These are phyloP conservation scores for Pestalotiopsis sp. DNA, from an alignment of 2,329 filamentous ascomycete genomes.

Conservation along the genomic window DNA sequence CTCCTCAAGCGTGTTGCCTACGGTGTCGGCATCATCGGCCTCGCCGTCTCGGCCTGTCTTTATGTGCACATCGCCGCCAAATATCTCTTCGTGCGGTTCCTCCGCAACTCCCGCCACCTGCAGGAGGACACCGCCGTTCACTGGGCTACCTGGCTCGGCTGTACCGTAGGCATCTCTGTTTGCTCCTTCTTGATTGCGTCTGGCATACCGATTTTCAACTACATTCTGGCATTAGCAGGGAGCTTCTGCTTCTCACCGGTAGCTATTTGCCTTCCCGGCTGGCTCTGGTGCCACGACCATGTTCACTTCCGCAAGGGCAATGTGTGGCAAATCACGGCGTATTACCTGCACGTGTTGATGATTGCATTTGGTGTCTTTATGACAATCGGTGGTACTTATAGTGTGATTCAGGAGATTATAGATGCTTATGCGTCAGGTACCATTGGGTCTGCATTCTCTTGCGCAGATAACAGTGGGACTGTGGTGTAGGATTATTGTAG, in stretches of 20 bases:
- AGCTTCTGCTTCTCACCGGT: conserved; percentile 37
- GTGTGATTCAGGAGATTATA: conserved; percentile 52
- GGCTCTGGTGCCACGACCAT: conserved; percentile 39
- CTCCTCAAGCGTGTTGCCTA: conserved; percentile 64
- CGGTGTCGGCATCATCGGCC: conserved; percentile 57
- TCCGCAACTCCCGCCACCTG: conserved; percentile 30
- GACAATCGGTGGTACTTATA: conserved; percentile 42
- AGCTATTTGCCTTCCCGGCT: conserved; percentile 35
- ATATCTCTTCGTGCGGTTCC: conserved; percentile 34
- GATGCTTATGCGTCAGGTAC: conserved; percentile 49
- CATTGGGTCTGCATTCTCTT: conserved; percentile 49
- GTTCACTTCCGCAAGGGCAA: conserved; percentile 30
- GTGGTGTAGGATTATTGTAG: background rate
- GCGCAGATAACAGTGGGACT: conserved; percentile 43
- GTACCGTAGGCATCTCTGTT: conserved; percentile 23
- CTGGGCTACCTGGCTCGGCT: conserved; percentile 31
- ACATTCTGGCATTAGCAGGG: conserved; percentile 31
- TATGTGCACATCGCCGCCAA: conserved; percentile 34
- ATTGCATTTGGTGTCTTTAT: conserved; percentile 37
- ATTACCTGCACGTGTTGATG: conserved; percentile 36
- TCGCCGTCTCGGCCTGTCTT: conserved; percentile 44
- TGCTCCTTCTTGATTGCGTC: conserved; percentile 25
- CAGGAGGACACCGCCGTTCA: conserved; percentile 29
- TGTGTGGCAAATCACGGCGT: conserved; percentile 27
- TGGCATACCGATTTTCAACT: conserved; percentile 32